Conservation (phyloP, 1,139 yeast species). For the Taphrina pruni region DNA sequence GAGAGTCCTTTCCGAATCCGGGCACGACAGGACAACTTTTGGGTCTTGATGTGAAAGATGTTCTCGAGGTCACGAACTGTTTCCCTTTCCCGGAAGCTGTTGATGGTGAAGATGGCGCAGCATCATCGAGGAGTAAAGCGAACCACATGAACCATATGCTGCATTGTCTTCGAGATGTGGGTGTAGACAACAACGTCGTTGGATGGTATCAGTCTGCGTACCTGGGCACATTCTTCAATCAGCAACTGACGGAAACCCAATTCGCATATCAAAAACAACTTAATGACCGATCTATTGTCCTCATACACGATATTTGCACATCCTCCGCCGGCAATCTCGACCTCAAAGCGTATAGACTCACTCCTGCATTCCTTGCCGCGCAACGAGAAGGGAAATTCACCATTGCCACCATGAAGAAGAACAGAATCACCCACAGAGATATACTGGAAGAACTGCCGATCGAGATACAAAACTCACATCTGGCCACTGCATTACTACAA, state of each 20-base stretch:
- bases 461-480: constrained; percentile 65
- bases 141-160: constrained; percentile 71
- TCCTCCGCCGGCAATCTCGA: constrained; percentile 65
- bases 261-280: constrained; percentile 58
- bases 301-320: constrained; percentile 76
- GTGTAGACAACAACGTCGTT: constrained; percentile 72
- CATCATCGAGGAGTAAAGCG: constrained; percentile 48
- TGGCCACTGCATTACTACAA: constrained; percentile 55
- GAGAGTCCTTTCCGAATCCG: constrained; percentile 69
- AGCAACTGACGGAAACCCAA: constrained; percentile 50
- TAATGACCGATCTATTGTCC: constrained; percentile 54
- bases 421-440: constrained; percentile 69
- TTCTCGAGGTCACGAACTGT: constrained; percentile 62
- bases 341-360: constrained; percentile 72
- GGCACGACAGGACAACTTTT: constrained; percentile 73
- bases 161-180: constrained; percentile 66
- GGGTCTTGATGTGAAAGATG: constrained; percentile 71
- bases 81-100: constrained; percentile 64
- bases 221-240: constrained; percentile 72
- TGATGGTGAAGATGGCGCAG: constrained; percentile 53
- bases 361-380: constrained; percentile 65
- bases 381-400: constrained; percentile 63
- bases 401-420: constrained; percentile 66
- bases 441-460: constrained; percentile 77
- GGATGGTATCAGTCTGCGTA: constrained; percentile 83